Evolutionary conservation across 495 filamentous ascomycete species (phyloP), one percentile per base, ranked within the genome.

Genomic region (Amorphotheca resinae): DNA sequence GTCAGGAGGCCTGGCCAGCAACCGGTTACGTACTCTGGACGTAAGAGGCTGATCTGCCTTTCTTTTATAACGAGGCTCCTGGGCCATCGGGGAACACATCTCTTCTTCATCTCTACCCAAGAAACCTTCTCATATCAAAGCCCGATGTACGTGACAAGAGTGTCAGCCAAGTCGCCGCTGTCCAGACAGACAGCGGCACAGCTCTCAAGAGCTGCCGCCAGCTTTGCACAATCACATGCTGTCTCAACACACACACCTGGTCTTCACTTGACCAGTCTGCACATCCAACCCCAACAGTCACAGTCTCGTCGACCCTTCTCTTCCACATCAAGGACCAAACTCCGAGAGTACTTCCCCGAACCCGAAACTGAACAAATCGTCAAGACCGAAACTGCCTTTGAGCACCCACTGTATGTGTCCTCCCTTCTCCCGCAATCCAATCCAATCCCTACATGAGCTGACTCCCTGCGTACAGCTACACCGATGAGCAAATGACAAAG

Each of bases 311-410:
- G 52, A 28, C 42, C 47, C 30, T 56, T 56, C 45, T 56, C 54
- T 18, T 49, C 50, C 3, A 56, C 54, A 8, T 41, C 46, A 21
- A 38, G 39, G 38, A 49, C 54, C 6, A 31, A 34, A 3, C 42
- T 53, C 3, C 36, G 45, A 44, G 50, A 51, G 12, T 51, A 41
- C 48, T 57, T 57, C 16, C 54, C 54, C 14, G 45, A 51, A 41
- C 47, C 51, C 9, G 54, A 57, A 22, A 20, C 42, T 28, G 33
- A 26, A 9, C 31, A 44, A 42, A 74, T 76, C 46, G 56, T 60
- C 9, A 49, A 58, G 41, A 74, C 70, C 11, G 66, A 72, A 12
- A 55, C 79, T 25, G 70, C 79, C 45, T 86, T 81, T 80, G 66
- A 71, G 0, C 82, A 87, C 57, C 81, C 77, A 48, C 66, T 73